Conservation (phyloP, 129 eudicot genomes). For the Helichrysum umbraculigerum region DNA sequence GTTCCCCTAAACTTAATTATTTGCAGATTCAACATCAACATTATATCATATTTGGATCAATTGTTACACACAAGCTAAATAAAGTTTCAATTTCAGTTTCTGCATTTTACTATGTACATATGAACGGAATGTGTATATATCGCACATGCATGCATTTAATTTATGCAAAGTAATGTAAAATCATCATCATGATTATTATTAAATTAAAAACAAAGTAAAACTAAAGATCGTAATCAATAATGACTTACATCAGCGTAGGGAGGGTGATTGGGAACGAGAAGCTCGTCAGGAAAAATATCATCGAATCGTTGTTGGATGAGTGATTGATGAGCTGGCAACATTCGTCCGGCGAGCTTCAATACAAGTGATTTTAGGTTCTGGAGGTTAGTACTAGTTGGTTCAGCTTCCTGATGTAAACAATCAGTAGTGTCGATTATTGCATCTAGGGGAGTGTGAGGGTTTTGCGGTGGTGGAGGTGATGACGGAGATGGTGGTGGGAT, state of each 20-base stretch:
- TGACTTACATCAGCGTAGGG: slow-evolving; percentile 51
- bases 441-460: slow-evolving; percentile 28
- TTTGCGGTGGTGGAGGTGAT: slow-evolving; percentile 28
- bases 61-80: background rate
- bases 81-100: background rate
- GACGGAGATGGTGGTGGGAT: slow-evolving; percentile 25
- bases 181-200: no score
- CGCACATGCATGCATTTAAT: slow-evolving; percentile 2
- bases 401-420: background rate
- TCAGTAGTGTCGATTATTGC: slow-evolving; percentile 16
- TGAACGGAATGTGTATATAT: background rate
- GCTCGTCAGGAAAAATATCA: slow-evolving; percentile 28
- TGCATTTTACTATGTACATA: background rate
- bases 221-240: background rate
- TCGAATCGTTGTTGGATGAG: slow-evolving; percentile 27
- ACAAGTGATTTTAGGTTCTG: slow-evolving; percentile 31
- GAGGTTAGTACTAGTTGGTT: slow-evolving; percentile 12
- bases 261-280: slow-evolving; percentile 54
- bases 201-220: background rate
- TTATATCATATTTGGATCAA: no score
- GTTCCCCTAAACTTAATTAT: background rate
- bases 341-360: slow-evolving; percentile 30
- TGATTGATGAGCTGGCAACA: slow-evolving; percentile 20
- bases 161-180: no score
- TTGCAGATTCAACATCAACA: background rate